These are phyloP conservation scores for Trifolium dubium DNA, from an alignment of 306 rosid genomes.

Conservation along the genomic window DNA sequence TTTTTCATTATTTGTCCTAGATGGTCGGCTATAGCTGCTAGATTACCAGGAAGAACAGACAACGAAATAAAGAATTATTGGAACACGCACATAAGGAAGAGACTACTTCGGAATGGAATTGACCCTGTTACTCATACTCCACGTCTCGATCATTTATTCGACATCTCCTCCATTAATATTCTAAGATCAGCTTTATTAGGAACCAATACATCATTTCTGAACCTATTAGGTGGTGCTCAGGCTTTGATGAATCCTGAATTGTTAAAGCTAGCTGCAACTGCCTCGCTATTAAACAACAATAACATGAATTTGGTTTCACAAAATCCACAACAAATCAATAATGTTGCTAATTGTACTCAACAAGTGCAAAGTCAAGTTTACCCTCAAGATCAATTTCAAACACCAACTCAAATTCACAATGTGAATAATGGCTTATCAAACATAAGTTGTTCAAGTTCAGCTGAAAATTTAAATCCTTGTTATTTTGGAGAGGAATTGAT, in stretches of 20 bases:
- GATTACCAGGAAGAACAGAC: constrained; percentile 91
- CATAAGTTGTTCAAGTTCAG: constrained; percentile 42
- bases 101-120: constrained; percentile 78
- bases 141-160: constrained; percentile 82
- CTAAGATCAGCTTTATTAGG: constrained; percentile 52
- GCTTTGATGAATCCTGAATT: constrained; percentile 66
- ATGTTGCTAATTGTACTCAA: constrained; percentile 36
- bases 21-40: constrained; percentile 93
- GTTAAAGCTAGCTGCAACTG: constrained; percentile 58
- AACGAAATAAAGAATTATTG: constrained; percentile 94
- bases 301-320: constrained; percentile 44
- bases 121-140: constrained; percentile 95
- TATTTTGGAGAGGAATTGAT: constrained; percentile 39
- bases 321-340: constrained; percentile 49
- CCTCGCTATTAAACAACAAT: constrained; percentile 54
- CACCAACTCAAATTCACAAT: constrained; percentile 34
- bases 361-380: constrained; percentile 43
- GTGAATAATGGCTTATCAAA: constrained; percentile 40
- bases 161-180: constrained; percentile 58
- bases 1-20: constrained; percentile 42
- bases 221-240: constrained; percentile 63
- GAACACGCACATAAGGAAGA: constrained; percentile 89
- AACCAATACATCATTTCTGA: constrained; percentile 55
- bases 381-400: constrained; percentile 46
- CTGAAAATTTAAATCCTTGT: constrained; percentile 29